Evolutionary conservation across 108 stramenopile species (phyloP).

Genomic region (Conticribra weissflogii): DNA sequence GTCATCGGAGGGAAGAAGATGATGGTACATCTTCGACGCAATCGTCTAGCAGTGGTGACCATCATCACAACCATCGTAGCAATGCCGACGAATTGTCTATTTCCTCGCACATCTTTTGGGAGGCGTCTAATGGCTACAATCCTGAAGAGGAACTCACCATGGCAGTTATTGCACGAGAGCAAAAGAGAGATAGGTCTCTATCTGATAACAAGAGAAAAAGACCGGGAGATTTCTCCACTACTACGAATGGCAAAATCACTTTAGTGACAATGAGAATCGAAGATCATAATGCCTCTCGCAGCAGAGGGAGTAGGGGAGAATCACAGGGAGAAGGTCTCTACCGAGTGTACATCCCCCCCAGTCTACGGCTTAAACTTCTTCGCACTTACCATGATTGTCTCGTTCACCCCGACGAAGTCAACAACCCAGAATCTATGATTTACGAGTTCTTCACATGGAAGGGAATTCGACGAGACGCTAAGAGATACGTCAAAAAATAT

Average conservation of each 20-base stretch:
- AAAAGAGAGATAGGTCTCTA: constrained; percentile 16
- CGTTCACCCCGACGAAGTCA: constrained; percentile 23
- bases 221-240: constrained; percentile 17
- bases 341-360: constrained; percentile 30
- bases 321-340: no score
- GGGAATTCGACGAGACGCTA: constrained; percentile 23
- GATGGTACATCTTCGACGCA: background rate
- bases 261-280: constrained; percentile 8
- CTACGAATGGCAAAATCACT: constrained; percentile 32
- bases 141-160: constrained; percentile 38
- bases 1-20: constrained; percentile 1
- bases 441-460: constrained; percentile 40
- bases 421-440: constrained; percentile 31
- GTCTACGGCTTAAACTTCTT: constrained; percentile 18
- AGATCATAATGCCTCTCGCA: constrained; percentile 14
- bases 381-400: constrained; percentile 40
- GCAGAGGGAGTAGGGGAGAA: no score
- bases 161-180: constrained; percentile 37
- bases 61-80: background rate
- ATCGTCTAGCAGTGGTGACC: constrained; percentile 1
- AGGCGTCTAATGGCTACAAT: constrained; percentile 5
- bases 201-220: background rate
- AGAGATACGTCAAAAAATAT: constrained; percentile 18
- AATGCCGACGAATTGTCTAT: constrained; percentile 11
- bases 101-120: constrained; percentile 22